Conservation (phyloP, 495 filamentous ascomycete genomes). For the Daldinia decipiens region DNA sequence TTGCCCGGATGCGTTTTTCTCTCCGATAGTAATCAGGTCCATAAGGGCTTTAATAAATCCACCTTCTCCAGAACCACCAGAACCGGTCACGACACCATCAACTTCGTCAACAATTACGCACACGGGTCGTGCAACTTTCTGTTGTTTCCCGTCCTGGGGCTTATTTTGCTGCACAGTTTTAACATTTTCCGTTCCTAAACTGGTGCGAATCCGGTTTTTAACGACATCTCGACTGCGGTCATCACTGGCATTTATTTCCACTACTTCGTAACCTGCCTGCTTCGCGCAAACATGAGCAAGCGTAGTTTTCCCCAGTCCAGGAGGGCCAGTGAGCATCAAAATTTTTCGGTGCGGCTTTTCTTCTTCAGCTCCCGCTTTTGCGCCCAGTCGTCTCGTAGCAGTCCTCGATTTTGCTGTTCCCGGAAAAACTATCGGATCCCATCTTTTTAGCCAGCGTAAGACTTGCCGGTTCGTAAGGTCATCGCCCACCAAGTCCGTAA, state of each 20-base stretch:
- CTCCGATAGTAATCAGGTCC: constrained; percentile 84
- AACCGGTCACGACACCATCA: constrained; percentile 87
- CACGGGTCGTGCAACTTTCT: constrained; percentile 83
- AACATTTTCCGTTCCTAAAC: constrained; percentile 90
- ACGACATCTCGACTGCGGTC: constrained; percentile 82
- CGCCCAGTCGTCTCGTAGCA: constrained; percentile 45
- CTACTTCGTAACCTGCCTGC: constrained; percentile 94
- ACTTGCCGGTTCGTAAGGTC: constrained; percentile 93
- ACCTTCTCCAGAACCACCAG: constrained; percentile 73
- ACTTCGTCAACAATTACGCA: constrained; percentile 97
- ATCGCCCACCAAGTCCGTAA: constrained; percentile 92
- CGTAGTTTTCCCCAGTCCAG: constrained; percentile 95
- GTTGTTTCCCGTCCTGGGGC: constrained; percentile 64
- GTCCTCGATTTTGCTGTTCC: constrained; percentile 67
- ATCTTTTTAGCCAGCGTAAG: constrained; percentile 89
- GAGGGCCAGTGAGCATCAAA: constrained; percentile 86
- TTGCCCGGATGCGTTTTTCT: constrained; percentile 74
- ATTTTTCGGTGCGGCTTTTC: constrained; percentile 84
- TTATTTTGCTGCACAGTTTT: constrained; percentile 78
- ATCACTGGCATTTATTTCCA: constrained; percentile 89
- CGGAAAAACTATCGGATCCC: constrained; percentile 94
- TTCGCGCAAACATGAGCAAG: constrained; percentile 94
- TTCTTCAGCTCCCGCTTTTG: constrained; percentile 61
- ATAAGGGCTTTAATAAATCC: constrained; percentile 96
- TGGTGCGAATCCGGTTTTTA: constrained; percentile 86